Evolutionary conservation across 148 eudicot species (phyloP), one percentile per base, ranked within the genome.

Genomic region (Fagopyrum esculentum): DNA sequence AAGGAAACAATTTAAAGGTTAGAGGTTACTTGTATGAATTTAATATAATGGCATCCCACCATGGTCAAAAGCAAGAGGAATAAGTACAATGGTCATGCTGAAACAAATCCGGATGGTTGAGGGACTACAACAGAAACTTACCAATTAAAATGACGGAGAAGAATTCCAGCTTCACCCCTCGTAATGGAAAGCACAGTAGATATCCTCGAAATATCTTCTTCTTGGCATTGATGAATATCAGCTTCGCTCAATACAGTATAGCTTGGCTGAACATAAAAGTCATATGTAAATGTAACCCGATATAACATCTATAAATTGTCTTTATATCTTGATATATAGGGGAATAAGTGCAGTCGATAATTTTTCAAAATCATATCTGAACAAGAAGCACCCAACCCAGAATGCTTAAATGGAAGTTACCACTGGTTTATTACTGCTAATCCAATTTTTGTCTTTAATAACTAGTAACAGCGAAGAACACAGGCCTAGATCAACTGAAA

Each of bases 141-240:
- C 93, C 97, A 91, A 70, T 85, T 86, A 81, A 87, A 91, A 77
- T 89, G 90, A 40, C 90, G 93, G 43, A 91, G 91, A 76, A 91
- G 91, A 75, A 86, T 84, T 69, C 85, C 78, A 77, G 97, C 91
- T 77, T 84, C 90, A 66, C 81, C 87, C 73, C 79, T 81, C 71
- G 97, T 80, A 73, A 91, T 88, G 30, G 97, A 91, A 75, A 91
- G 93, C 73, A 91, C 93, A 0, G 86, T 78, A 49, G 89, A 79
- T 74, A 91, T 80, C 84, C 83, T 82, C 70, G 72, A 76, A 46
- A 89, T 85, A 79, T 81, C 82, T 61, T 91, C 93, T 73, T 87
- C 93, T 86, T 87, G 93, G 47, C 75, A 78, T 83, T 75, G 87
- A 66, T 72, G 83, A 75, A 91, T 89, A 78, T 89, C 93, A 81